phyloP scores from a whole-genome alignment of 805 yeast species.

The Wickerhamomyces rabaulensis region DNA sequence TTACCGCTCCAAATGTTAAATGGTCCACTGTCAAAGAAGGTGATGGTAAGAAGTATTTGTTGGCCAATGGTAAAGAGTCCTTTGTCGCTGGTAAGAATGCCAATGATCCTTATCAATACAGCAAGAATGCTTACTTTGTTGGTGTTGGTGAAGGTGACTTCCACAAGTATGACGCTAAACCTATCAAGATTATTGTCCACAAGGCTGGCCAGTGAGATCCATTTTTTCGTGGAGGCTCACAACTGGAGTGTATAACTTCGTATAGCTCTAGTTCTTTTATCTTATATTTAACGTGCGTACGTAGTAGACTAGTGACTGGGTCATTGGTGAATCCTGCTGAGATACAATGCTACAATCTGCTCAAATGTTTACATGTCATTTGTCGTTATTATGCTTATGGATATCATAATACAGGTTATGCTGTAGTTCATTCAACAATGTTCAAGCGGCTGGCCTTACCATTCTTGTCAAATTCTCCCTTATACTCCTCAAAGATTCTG shows the following conservation, averaged over 20 bases:
- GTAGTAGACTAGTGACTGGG: too few relatives aligned
- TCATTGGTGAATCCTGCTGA: too few relatives aligned
- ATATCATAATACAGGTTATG: too few relatives aligned
- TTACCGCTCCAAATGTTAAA: slow-evolving; percentile 3
- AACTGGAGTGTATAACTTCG: too few relatives aligned
- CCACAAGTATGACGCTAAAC: not conserved
- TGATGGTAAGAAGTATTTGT: not conserved
- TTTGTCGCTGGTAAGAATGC: slow-evolving; percentile 41
- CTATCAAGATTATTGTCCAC: not conserved
- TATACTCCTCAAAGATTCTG: slow-evolving; percentile 62
- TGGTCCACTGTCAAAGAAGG: slow-evolving; percentile 7
- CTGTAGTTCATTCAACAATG: slow-evolving; percentile 20
- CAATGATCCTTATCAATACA: slow-evolving; percentile 38
- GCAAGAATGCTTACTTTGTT: slow-evolving; percentile 25
- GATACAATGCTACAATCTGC: too few relatives aligned
- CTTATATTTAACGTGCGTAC: too few relatives aligned
- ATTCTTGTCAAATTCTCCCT: slow-evolving; percentile 36
- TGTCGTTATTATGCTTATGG: too few relatives aligned
- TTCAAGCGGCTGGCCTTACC: slow-evolving; percentile 11
- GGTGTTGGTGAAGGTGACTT: slow-evolving; percentile 7
- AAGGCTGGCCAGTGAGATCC: too few relatives aligned
- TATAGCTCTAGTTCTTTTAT: too few relatives aligned
- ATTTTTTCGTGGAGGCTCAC: too few relatives aligned
- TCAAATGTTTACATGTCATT: too few relatives aligned
- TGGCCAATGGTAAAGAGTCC: slow-evolving; percentile 26